Percentiles rank a stretch among this genome's conserved stretches.
Conservation (phyloP, 2,329 filamentous ascomycete genomes). For the Dichotomopilus funicola region DNA sequence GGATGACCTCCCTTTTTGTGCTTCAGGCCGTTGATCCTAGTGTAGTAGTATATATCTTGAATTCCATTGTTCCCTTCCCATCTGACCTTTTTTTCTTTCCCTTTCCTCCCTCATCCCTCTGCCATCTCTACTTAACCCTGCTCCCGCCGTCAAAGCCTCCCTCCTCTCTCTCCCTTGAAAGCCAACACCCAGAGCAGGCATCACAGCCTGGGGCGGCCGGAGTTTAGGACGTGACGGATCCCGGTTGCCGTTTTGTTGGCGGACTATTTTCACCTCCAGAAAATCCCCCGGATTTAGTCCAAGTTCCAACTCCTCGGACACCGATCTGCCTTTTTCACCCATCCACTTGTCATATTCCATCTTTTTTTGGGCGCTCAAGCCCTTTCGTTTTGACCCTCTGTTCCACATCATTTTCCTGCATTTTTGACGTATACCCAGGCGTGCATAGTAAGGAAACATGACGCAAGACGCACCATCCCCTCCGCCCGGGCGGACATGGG, state of each 20-base stretch:
- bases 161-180: background rate
- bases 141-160: too few species aligned
- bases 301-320: too few species aligned
- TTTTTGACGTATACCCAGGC: too few species aligned
- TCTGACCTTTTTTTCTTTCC: background rate
- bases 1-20: conserved; percentile 1
- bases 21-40: too few species aligned
- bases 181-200: background rate
- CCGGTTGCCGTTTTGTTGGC: background rate
- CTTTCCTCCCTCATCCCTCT: background rate
- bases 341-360: too few species aligned
- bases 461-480: background rate
- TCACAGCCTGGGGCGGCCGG: background rate
- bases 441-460: background rate
- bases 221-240: background rate
- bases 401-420: too few species aligned
- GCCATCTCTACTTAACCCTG: background rate
- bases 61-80: background rate
- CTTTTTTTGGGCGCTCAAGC: too few species aligned
- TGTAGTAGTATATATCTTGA: conserved; percentile 2
- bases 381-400: too few species aligned
- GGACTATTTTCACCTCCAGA: background rate
- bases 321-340: background rate
- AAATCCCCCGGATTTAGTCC: too few species aligned
- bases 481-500: conserved; percentile 12